A percentile compares a stretch with the other conserved stretches of the same genome.
Evolutionary conservation across 495 filamentous ascomycete genomes (phyloP).

Genomic region (Penicillium psychrofluorescens): DNA sequence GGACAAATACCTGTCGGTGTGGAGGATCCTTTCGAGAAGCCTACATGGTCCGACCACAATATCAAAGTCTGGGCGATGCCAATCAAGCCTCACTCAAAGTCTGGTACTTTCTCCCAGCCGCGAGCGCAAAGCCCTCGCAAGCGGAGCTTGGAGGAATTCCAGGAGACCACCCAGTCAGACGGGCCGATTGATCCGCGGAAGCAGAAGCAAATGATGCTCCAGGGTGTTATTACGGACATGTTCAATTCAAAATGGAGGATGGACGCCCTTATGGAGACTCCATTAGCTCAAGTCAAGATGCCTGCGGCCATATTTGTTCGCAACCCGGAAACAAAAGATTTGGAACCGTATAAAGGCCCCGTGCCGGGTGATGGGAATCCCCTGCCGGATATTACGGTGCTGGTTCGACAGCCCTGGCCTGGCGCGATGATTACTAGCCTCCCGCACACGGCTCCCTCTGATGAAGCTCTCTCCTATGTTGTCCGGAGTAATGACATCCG

Average conservation of each 20-base stretch:
- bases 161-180: slow-evolving; percentile 18
- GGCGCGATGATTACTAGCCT: slow-evolving; percentile 55
- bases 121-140: slow-evolving; percentile 44
- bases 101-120: slow-evolving; percentile 1
- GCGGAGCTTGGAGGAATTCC: slow-evolving; percentile 53
- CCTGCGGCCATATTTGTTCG: slow-evolving; percentile 65
- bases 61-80: slow-evolving; percentile 80
- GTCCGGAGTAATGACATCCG: slow-evolving; percentile 64
- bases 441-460: slow-evolving; percentile 56
- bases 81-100: slow-evolving; percentile 26
- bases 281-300: slow-evolving; percentile 55
- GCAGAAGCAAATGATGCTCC: slow-evolving; percentile 43
- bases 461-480: slow-evolving; percentile 76
- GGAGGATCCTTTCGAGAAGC: slow-evolving; percentile 37
- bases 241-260: slow-evolving; percentile 71
- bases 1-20: slow-evolving; percentile 6
- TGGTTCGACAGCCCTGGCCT: slow-evolving; percentile 79
- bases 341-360: slow-evolving; percentile 62
- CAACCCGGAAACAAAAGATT: slow-evolving; percentile 52
- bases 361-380: slow-evolving; percentile 40
- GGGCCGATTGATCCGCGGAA: slow-evolving; percentile 13
- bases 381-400: slow-evolving; percentile 60
- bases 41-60: slow-evolving; percentile 66
- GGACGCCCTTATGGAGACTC: slow-evolving; percentile 58
- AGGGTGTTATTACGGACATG: slow-evolving; percentile 66